These are phyloP conservation scores for Mangifera indica DNA, from an alignment of 345 rosid species.

Conservation along the genomic window DNA sequence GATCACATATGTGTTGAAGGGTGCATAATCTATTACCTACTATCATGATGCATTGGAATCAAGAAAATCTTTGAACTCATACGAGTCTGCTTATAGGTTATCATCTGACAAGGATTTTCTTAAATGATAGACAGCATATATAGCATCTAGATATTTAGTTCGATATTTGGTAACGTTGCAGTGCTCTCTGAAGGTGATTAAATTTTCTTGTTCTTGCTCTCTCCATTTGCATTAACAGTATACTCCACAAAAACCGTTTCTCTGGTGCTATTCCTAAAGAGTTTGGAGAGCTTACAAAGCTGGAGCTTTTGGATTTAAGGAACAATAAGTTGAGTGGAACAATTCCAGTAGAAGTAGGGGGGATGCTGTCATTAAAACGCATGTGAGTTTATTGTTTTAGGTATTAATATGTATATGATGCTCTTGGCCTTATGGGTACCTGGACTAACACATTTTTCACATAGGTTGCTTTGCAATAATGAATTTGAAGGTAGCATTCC, in stretches of 20 bases:
- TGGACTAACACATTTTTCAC: slow-evolving; percentile 12
- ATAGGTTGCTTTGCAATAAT: slow-evolving; percentile 75
- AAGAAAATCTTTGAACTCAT: not conserved
- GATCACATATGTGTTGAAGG: not conserved
- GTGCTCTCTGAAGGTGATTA: not conserved
- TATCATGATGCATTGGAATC: not conserved
- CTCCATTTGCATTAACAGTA: slow-evolving; percentile 33
- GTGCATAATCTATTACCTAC: not conserved
- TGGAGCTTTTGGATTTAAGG: slow-evolving; percentile 69
- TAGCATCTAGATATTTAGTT: not conserved
- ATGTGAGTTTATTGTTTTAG: slow-evolving; percentile 52
- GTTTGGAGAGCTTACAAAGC: slow-evolving; percentile 50
- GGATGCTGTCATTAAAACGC: slow-evolving; percentile 45
- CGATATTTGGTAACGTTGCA: not conserved
- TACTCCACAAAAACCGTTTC: slow-evolving; percentile 53
- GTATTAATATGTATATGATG: not conserved
- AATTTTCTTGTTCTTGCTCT: slow-evolving; percentile 8
- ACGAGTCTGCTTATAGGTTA: not conserved
- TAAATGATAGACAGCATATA: not conserved
- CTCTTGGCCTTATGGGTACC: slow-evolving; percentile 1
- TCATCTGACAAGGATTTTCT: not conserved
- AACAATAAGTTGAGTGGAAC: slow-evolving; percentile 64
- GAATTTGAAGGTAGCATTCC: slow-evolving; percentile 55
- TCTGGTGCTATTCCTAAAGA: slow-evolving; percentile 70
- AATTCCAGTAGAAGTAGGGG: slow-evolving; percentile 60